These are phyloP conservation scores for Candida labiduridarum DNA, from an alignment of 1,139 yeast genomes.

Conservation along the genomic window DNA sequence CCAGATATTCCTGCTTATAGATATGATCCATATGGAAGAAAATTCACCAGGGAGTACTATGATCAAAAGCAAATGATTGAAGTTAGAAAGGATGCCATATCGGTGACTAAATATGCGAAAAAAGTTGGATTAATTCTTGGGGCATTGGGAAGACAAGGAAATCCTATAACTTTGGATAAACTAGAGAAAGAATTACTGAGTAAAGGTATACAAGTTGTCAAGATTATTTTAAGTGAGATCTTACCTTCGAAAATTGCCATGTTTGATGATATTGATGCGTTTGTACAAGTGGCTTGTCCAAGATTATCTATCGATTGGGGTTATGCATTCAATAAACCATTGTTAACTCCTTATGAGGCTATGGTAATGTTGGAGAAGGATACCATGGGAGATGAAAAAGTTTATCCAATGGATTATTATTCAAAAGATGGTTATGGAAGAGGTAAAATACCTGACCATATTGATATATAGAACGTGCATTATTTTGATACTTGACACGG, in stretches of 20 bases:
- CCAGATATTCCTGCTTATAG: conserved; percentile 90
- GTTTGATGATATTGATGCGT: conserved; percentile 92
- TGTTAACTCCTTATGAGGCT: conserved; percentile 94
- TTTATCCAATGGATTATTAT: conserved; percentile 96
- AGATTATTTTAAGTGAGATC: conserved; percentile 86
- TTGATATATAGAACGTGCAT: neutral
- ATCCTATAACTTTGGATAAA: conserved; percentile 69
- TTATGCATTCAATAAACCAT: conserved; percentile 90
- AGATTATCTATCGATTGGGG: conserved; percentile 98
- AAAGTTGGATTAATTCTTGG: conserved; percentile 88
- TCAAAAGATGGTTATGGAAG: conserved; percentile 91
- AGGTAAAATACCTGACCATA: conserved; percentile 63
- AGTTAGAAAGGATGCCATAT: conserved; percentile 75
- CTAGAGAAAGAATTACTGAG: conserved; percentile 55
- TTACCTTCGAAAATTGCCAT: conserved; percentile 93
- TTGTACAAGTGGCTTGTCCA: conserved; percentile 98
- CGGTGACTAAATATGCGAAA: conserved; percentile 57
- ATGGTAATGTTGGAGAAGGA: conserved; percentile 85
- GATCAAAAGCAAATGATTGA: conserved; percentile 81
- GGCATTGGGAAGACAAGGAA: conserved; percentile 97
- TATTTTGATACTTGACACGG: too few species aligned
- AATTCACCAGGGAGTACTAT: conserved; percentile 85
- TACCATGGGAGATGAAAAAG: conserved; percentile 61
- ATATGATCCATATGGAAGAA: conserved; percentile 92
- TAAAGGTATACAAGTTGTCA: conserved; percentile 70